Evolutionary conservation across 306 rosid species (phyloP), one percentile per base, ranked within the genome.

Genomic region (Fagus crenata): DNA sequence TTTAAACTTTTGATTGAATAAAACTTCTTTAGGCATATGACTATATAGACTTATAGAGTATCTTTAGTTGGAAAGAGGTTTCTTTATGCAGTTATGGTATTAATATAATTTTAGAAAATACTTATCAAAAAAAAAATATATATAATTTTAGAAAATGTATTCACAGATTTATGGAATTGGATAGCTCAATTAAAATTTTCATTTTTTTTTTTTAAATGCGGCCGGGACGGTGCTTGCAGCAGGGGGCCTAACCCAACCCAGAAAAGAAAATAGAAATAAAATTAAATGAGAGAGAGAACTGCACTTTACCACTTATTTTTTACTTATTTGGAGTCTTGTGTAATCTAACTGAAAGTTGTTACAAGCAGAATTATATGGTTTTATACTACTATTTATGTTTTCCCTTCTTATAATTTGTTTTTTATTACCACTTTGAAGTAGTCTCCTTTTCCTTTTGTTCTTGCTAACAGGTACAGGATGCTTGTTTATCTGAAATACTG

Each of bases 401-500:
- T 72, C 12, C 43, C 35, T 67, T 51, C 54, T 73, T 74, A 22
- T 75, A 54, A 53, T 82, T 36, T 41, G 68, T 69, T 73, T 81
- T 75, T 22, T 59, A n/a, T 82, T 42, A 78, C 58, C 60, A 46
- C 65, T 51, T 85, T 67, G 41, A 49, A 56, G 42, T 79, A 51
- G 64, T 72, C 78, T 63, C 73, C 53, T 80, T 37, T 71, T n/a
- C 55, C 13, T 55, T 69, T 71, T 58, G 14, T 70, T 76, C 41
- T 79, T 81, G 60, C 77, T 58, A 40, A 81, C 92, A 92, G 99
- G 86, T 95, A 92, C 69, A 85, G 96, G 87, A 90, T 90, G 88
- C 91, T 95, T 73, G 91, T 95, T 87, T 95, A 95, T 86, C 88
- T 95, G 80, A 95, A 90, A 84, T 95, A 95, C 87, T 92, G 98